Evolutionary conservation across 192 early-diverging fungal genomes (phyloP).

Genomic region (Linderina pennispora): DNA sequence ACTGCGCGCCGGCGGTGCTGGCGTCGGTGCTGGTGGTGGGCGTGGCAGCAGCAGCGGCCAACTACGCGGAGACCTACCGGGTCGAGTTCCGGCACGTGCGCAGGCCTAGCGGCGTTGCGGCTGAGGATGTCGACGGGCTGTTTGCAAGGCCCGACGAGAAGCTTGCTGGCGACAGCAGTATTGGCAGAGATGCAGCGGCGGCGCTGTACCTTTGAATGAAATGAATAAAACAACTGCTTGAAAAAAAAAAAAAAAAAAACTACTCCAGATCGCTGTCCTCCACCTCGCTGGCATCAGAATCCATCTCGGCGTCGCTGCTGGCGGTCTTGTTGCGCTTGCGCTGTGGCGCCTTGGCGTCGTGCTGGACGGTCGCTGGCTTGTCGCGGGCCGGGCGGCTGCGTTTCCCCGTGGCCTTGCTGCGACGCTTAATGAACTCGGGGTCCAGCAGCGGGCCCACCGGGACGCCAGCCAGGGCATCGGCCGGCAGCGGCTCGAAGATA

Average conservation of each 20-base stretch:
- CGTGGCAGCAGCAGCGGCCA: constrained; percentile 31
- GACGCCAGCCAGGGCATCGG: constrained; percentile 4
- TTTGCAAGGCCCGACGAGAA: constrained; percentile 9
- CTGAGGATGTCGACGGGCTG: constrained; percentile 10
- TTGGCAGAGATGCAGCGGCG: too few species aligned
- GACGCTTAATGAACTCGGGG: constrained; percentile 23
- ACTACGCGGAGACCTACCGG: constrained; percentile 20
- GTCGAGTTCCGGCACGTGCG: constrained; percentile 28
- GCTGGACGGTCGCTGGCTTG: neutral
- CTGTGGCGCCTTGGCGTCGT: neutral
- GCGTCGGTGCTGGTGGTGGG: constrained; percentile 24
- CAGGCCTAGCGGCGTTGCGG: neutral
- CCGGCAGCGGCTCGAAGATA: constrained; percentile 49
- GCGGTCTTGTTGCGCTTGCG: constrained; percentile 17
- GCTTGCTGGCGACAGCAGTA: too few species aligned
- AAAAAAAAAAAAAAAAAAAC: neutral
- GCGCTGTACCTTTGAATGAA: neutral
- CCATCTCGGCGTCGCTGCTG: neutral
- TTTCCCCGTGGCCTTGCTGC: constrained; percentile 19
- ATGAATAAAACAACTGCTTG: neutral
- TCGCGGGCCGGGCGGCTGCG: constrained; percentile 9
- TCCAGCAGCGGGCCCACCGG: constrained; percentile 18
- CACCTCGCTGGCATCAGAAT: constrained; percentile 4
- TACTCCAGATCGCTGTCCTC: constrained; percentile 8
- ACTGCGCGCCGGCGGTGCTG: constrained; percentile 32